Base-by-base conservation (phyloP, 352 stramenopile species). In the Phytophthora melonis region DNA sequence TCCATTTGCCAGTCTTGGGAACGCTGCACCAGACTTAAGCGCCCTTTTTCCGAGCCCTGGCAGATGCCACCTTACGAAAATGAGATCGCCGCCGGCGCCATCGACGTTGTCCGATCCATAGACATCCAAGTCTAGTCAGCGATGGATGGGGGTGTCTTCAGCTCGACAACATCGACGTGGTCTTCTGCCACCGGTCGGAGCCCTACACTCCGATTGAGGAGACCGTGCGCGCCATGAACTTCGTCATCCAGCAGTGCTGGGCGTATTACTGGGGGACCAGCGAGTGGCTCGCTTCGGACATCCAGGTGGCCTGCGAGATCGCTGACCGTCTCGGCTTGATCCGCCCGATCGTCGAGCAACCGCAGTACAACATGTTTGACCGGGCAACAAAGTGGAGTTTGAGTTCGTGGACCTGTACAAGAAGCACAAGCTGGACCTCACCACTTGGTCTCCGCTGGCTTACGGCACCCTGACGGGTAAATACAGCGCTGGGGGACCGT, bases 401-500 rank as follows among this genome's bases (percentile, higher is more conserved):
- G 34, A 43, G 34, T 43, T 16, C 34, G 10, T 43, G 10, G 34
- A 43, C 13, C 34, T 43, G 10, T 43, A 43, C 9, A 43, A 43
- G 34, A 43, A 43, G 34, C 14, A 43, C 34, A 43, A 43, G 5
- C 34, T 43, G 4, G 34, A 10, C 13, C 34, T 41, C 34, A 41
- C 34, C 8, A 43, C 34, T 4, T 43, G 10, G 10, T 43, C 34
- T 16, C 34, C 34, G 10, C 34, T 43, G 34, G 34, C 34, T 14
- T 41, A 41, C 34, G 34, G 34, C 34, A 41, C 34, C 0, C 34
- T 41, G 34, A 41, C 34, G 23, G 83, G 82, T 70, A 93, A 92
- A 70, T 92, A 92, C 82, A 72, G 65, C 66, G 67, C 68, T 27
- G 79, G 71, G 2, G 74, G 75, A 11, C 74, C 73, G 11, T 60